Conservation (phyloP, 768 basidiomycete species). For the Boletus rufocinnamomeus region DNA sequence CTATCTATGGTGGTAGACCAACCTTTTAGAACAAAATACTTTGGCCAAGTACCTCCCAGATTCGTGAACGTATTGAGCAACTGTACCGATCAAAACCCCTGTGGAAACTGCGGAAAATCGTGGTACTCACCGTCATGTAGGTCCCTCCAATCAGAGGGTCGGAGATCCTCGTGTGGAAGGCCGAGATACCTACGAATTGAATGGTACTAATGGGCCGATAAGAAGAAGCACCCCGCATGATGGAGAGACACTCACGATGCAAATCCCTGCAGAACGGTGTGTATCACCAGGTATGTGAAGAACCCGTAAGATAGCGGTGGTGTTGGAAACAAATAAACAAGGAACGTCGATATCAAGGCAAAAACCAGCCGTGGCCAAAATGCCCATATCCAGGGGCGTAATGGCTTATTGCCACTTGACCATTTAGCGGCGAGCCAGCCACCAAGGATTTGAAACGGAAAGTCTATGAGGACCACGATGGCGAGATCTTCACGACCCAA, state of each 20-base stretch:
- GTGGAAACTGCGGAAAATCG: background rate
- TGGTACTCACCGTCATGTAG: constrained; percentile 87
- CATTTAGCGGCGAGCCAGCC: constrained; percentile 94
- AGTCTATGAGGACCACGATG: constrained; percentile 93
- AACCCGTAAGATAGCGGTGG: constrained; percentile 73
- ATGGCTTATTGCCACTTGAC: constrained; percentile 76
- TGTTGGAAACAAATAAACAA: constrained; percentile 84
- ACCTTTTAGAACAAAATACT: constrained; percentile 94
- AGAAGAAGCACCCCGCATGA: background rate
- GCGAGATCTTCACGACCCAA: constrained; percentile 94
- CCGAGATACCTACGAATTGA: constrained; percentile 99
- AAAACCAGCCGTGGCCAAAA: constrained; percentile 87
- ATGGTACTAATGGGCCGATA: constrained; percentile 63
- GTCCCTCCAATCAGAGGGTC: constrained; percentile 98
- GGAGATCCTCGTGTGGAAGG: constrained; percentile 95
- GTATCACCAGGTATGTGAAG: constrained; percentile 76
- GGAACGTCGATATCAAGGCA: constrained; percentile 66
- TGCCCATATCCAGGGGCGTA: constrained; percentile 87
- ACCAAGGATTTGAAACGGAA: constrained; percentile 94
- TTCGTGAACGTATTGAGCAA: constrained; percentile 95
- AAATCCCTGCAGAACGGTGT: constrained; percentile 84
- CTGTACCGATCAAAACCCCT: constrained; percentile 41
- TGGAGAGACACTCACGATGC: constrained; percentile 59
- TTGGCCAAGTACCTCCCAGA: constrained; percentile 98
- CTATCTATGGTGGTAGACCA: background rate